Evolutionary conservation across 1,284 basidiomycete genomes (phyloP), one percentile per base, ranked within the genome.

Genomic region (Heliocybe sulcata): DNA sequence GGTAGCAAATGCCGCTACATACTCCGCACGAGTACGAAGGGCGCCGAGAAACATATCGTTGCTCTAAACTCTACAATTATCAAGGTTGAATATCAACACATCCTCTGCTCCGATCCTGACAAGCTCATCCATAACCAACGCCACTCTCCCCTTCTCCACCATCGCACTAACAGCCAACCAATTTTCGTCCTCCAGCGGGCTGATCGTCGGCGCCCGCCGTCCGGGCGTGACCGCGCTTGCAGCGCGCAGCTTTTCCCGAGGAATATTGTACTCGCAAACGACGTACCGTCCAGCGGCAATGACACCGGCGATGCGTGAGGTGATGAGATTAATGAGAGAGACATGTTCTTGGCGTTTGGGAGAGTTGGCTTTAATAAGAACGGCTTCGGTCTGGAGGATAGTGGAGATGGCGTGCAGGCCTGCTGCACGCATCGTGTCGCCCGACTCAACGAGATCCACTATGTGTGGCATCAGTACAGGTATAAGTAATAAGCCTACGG

Each of bases 351-450:
- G 76, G 71, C 92, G 85, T 61, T 87, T 87, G 0, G 83, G 81
- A 8, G 73, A 76, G 54, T 73, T 75, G 1, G 94, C 92, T 58
- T 86, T 88, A 77, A 99, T 98, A 48, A 99, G 83, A 54, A 98
- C 92, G 2, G 96, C 96, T 73, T 99, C 91, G 0, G 94, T 92
- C 48, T 83, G 70, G 55, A 98, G 82, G 14, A 99, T 72, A 1
- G 93, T 96, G 47, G 87, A 89, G 65, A 99, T 97, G 29, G 94
- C 85, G 70, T 92, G 91, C 54, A 99, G 78, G 50, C 96, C 96
- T 1, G 95, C 96, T 23, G 96, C 97, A 45, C 96, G 92, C 97
- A 99, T 99, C 1, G 96, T 99, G 65, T 99, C 97, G 27, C 96
- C 96, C n/a, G 93, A 97, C 72, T 99, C 96, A 55, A 95, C 94